Evolutionary conservation across 768 basidiomycete genomes (phyloP).

Genomic region (Lenzites betulinus): DNA sequence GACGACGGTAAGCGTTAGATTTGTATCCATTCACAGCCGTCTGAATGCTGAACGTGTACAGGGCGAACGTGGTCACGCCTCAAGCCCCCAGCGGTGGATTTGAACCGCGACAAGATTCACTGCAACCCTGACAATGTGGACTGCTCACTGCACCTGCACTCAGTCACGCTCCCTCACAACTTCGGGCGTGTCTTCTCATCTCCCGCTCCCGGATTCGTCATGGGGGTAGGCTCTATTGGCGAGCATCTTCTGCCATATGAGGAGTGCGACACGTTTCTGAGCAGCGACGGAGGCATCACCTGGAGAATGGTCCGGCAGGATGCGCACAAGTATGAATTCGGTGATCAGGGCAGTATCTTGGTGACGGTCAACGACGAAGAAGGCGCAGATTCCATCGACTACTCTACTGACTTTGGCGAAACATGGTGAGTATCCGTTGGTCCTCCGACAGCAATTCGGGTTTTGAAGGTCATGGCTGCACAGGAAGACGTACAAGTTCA

Average conservation of each 20-base stretch:
- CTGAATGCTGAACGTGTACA: conserved; percentile 20
- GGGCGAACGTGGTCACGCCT: conserved; percentile 79
- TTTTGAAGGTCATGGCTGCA: not conserved
- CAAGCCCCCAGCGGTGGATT: conserved; percentile 55
- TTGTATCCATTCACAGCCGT: not conserved
- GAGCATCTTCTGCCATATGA: conserved; percentile 67
- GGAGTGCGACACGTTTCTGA: conserved; percentile 92
- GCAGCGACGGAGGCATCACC: conserved; percentile 82
- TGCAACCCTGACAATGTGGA: conserved; percentile 63
- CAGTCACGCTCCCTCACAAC: conserved; percentile 91
- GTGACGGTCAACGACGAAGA: conserved; percentile 89
- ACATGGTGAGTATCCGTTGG: conserved; percentile 68
- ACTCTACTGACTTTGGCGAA: conserved; percentile 81
- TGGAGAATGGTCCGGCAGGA: conserved; percentile 79
- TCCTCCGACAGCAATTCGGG: not conserved
- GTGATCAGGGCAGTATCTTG: conserved; percentile 81
- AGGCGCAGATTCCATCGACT: conserved; percentile 62
- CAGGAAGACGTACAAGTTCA: conserved; percentile 75
- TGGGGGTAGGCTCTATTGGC: conserved; percentile 95
- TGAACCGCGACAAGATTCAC: conserved; percentile 56
- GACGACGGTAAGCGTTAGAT: conserved; percentile 66
- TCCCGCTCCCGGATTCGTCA: conserved; percentile 89
- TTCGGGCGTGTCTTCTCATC: conserved; percentile 94
- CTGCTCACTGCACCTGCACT: conserved; percentile 91
- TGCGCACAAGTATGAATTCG: conserved; percentile 95